Evolutionary conservation across 2,329 filamentous ascomycete genomes (phyloP).

Genomic region (Tolypocladium ophioglossoides): DNA sequence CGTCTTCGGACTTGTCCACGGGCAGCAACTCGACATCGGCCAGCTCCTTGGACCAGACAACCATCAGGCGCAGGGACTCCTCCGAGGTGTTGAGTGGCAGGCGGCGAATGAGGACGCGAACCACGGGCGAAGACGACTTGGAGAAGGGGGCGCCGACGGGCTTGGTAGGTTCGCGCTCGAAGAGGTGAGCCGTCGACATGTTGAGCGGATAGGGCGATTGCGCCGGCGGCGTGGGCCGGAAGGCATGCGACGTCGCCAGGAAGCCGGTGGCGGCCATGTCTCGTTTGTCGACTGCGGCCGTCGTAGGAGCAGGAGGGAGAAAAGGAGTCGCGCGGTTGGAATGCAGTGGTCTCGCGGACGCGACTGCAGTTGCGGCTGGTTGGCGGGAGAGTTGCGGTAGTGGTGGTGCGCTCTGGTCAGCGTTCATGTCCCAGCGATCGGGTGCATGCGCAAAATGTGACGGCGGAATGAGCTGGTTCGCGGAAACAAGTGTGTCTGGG

Average conservation of each 20-base stretch:
- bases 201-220: constrained; percentile 23
- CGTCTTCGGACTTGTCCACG: constrained; percentile 36
- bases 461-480: neutral
- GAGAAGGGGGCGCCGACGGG: constrained; percentile 29
- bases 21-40: constrained; percentile 39
- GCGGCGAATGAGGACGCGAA: constrained; percentile 39
- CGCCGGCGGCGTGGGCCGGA: constrained; percentile 20
- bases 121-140: constrained; percentile 22
- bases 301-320: constrained; percentile 13
- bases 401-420: constrained; percentile 10
- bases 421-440: constrained; percentile 18
- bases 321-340: constrained; percentile 22
- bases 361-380: constrained; percentile 13
- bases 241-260: constrained; percentile 27
- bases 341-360: constrained; percentile 13
- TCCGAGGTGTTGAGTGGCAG: constrained; percentile 44
- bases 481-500: neutral
- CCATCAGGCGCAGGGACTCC: constrained; percentile 44
- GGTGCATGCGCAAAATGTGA: constrained; percentile 12
- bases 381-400: constrained; percentile 5
- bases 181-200: constrained; percentile 17
- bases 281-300: constrained; percentile 14
- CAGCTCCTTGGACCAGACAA: constrained; percentile 47
- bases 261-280: constrained; percentile 36
- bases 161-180: constrained; percentile 30